A percentile compares a stretch with the other conserved stretches of the same genome.
Conservation (phyloP, 1,284 basidiomycete genomes). For the Xerocomus amazonicus region DNA sequence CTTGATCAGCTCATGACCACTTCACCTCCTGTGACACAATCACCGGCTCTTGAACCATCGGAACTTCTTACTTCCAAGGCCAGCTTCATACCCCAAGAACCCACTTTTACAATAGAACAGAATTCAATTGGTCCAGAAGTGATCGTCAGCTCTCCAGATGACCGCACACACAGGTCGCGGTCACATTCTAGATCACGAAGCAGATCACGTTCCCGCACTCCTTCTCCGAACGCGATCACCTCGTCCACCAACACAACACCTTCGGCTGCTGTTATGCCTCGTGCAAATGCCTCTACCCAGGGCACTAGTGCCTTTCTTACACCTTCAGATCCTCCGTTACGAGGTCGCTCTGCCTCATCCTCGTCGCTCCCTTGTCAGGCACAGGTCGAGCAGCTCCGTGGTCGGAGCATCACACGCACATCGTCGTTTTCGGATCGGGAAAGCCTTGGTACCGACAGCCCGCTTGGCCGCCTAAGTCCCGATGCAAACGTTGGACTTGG, state of each 20-base stretch:
- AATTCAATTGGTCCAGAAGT: conserved; percentile 25
- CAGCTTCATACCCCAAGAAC: too few species aligned
- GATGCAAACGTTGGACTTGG: conserved; percentile 43
- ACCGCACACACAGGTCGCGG: conserved; percentile 12
- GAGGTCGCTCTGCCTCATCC: conserved; percentile 30
- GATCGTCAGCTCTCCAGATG: conserved; percentile 25
- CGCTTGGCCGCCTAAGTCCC: conserved; percentile 60
- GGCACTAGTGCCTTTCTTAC: conserved; percentile 18
- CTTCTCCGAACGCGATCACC: conserved; percentile 33
- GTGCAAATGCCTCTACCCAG: conserved; percentile 9
- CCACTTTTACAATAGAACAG: neutral
- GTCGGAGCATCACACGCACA: conserved; percentile 53
- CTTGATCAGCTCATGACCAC: conserved; percentile 8
- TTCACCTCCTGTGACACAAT: conserved; percentile 9
- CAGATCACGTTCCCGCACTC: conserved; percentile 42
- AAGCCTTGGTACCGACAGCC: conserved; percentile 40
- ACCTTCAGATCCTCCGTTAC: conserved; percentile 24
- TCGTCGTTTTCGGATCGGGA: conserved; percentile 49
- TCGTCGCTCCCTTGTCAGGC: conserved; percentile 24
- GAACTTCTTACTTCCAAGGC: too few species aligned
- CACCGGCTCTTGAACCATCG: neutral
- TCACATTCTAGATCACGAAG: conserved; percentile 37
- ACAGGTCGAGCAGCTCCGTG: conserved; percentile 38
- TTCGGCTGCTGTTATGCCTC: conserved; percentile 10
- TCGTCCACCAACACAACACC: conserved; percentile 31